These are phyloP conservation scores for Nakaseomyces glabratus DNA, from an alignment of 1,139 yeast species.

Conservation along the genomic window DNA sequence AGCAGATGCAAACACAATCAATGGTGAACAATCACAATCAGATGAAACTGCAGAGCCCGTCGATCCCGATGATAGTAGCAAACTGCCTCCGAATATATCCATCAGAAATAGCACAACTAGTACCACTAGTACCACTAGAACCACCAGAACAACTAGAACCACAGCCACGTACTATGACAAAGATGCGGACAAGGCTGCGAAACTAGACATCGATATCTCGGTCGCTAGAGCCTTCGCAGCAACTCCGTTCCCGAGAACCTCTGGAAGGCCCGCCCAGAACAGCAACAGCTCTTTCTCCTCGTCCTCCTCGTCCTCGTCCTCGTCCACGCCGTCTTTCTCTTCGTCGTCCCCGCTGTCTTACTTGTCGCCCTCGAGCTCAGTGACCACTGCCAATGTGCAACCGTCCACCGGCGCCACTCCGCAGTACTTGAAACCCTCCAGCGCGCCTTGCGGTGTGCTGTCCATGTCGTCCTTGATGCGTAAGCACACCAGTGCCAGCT, in stretches of 20 bases:
- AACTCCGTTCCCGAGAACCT: constrained; percentile 15
- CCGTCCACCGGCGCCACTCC: neutral
- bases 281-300: constrained; percentile 19
- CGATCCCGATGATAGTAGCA: constrained; percentile 34
- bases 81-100: constrained; percentile 23
- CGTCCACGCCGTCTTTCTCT: constrained; percentile 9
- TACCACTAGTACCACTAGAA: constrained; percentile 6
- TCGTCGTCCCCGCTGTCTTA: constrained; percentile 14
- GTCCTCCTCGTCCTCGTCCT: constrained; percentile 11
- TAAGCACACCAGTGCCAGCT: constrained; percentile 11
- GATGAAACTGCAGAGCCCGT: constrained; percentile 31
- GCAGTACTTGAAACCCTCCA: neutral
- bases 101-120: constrained; percentile 11
- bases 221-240: constrained; percentile 35
- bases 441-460: neutral
- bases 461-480: constrained; percentile 11
- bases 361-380: constrained; percentile 12
- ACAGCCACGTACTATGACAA: constrained; percentile 9
- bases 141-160: constrained; percentile 8
- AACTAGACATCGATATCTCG: constrained; percentile 51
- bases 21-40: constrained; percentile 13
- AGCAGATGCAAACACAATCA: constrained; percentile 14
- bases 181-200: constrained; percentile 7
- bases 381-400: no score
- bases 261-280: constrained; percentile 28